Base-by-base conservation (phyloP, 148 eudicot species). In the Dysphania ambrosioides region DNA sequence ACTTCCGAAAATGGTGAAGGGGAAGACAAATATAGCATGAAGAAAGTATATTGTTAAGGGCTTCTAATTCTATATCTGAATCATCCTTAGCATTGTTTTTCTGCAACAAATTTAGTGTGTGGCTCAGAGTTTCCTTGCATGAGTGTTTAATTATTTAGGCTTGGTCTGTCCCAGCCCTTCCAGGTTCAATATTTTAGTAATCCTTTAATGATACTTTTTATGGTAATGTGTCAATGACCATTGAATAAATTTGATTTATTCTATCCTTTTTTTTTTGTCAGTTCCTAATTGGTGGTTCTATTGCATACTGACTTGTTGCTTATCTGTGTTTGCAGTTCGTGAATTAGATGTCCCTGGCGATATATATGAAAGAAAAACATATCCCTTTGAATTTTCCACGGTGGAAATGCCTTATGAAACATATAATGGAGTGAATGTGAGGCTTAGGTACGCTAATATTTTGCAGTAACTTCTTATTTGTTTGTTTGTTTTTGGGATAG, bases 271-370 rank as follows among this genome's bases (percentile, higher is more conserved):
- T n/a, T n/a, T 11, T 27, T 10, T 29, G 30, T 61, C 41, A 51
- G 38, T 15, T 15, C 70, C 21, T 47, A 21, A 23, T 38, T 38
- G 70, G 49, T 13, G 19, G 21, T 26, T 24, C 30, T 18, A 34
- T 35, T 71, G 62, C 51, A 34, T 66, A 47, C 60, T 64, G 59
- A 51, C 69, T 63, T 21, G 23, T 56, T 75, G 59, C 36, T 73
- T 29, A 47, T 74, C 19, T 67, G 42, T 74, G 42, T 70, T 61
- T 87, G 75, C 85, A 95, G 99, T 95, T 80, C 96, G 99, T 53
- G 99, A 95, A 82, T 83, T 95, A 78, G 99, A 95, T 81, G 94
- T 95, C 75, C 99, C 99, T 71, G 93, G 99, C 72, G 99, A 95
- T 70, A 78, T 95, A 51, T 95, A 92, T 80, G 99, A 90, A 87